Conservation (phyloP, 495 filamentous ascomycete species). For the Hypoxylon subgilvum region DNA sequence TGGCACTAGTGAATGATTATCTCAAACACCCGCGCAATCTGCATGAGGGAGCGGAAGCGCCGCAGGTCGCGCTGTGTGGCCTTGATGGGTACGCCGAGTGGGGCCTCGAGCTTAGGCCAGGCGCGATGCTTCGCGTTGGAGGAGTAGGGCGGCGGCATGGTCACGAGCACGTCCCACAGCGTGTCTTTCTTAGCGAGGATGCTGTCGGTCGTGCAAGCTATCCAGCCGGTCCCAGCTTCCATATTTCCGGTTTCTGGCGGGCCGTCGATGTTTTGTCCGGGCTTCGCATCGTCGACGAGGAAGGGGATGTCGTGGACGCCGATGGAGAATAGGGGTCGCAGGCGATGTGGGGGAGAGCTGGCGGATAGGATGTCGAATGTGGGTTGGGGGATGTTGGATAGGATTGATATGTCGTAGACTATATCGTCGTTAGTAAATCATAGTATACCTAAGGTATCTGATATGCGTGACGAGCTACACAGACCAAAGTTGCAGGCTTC, state of each 20-base stretch:
- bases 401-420: slow-evolving; percentile 94
- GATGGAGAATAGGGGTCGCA: slow-evolving; percentile 86
- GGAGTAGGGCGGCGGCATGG: slow-evolving; percentile 68
- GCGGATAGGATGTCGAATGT: slow-evolving; percentile 68
- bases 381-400: slow-evolving; percentile 76
- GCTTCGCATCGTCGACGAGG: slow-evolving; percentile 61
- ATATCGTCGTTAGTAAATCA: slow-evolving; percentile 5
- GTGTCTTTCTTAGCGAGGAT: slow-evolving; percentile 82
- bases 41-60: slow-evolving; percentile 76
- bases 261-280: slow-evolving; percentile 40
- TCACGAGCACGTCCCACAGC: slow-evolving; percentile 87
- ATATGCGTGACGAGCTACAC: slow-evolving; percentile 16
- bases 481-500: slow-evolving; percentile 85
- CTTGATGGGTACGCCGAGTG: slow-evolving; percentile 67
- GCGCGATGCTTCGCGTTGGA: slow-evolving; percentile 60
- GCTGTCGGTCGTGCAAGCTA: slow-evolving; percentile 93
- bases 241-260: slow-evolving; percentile 33
- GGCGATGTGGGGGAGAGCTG: slow-evolving; percentile 63
- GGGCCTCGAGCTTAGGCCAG: slow-evolving; percentile 78
- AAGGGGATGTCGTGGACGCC: slow-evolving; percentile 91
- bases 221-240: slow-evolving; percentile 73
- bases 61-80: slow-evolving; percentile 90
- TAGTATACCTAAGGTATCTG: neutral
- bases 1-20: no score
- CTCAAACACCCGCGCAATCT: no score